phyloP scores from a whole-genome alignment of 2,329 filamentous ascomycete species.

The Zarea fungicola region DNA sequence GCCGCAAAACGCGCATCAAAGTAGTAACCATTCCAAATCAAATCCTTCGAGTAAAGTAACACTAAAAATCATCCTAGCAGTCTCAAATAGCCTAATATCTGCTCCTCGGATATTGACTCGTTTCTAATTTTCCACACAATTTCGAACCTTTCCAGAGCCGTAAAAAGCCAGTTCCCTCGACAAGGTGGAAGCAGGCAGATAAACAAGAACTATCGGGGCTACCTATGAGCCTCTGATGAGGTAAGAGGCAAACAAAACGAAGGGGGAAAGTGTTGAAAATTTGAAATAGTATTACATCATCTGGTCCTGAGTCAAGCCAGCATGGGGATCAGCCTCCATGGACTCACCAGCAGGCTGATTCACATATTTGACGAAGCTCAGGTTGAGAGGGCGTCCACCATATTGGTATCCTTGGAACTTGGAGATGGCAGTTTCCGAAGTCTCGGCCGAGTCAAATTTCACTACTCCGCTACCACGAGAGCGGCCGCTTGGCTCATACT shows the following conservation, averaged over 20 bases:
- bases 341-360: constrained; percentile 61
- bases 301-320: constrained; percentile 88
- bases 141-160: not conserved
- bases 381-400: constrained; percentile 84
- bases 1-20: constrained; percentile 3
- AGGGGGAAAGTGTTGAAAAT: not conserved
- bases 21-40: constrained; percentile 11
- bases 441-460: constrained; percentile 76
- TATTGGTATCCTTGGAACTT: constrained; percentile 99
- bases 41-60: constrained; percentile 11
- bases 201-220: not conserved
- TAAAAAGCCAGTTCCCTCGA: not conserved
- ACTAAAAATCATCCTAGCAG: constrained; percentile 14
- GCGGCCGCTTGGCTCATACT: constrained; percentile 94
- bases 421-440: constrained; percentile 87
- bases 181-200: not conserved
- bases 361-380: constrained; percentile 91
- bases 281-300: constrained; percentile 65
- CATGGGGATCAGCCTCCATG: constrained; percentile 78
- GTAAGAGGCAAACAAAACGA: not conserved
- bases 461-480: constrained; percentile 97
- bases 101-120: not conserved
- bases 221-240: not conserved
- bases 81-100: constrained; percentile 5
- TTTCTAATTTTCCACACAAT: not conserved